Percentiles rank a stretch among this genome's conserved stretches.
These are phyloP conservation scores for Lachancea dasiensis DNA, from an alignment of 805 yeast genomes.

Conservation along the genomic window DNA sequence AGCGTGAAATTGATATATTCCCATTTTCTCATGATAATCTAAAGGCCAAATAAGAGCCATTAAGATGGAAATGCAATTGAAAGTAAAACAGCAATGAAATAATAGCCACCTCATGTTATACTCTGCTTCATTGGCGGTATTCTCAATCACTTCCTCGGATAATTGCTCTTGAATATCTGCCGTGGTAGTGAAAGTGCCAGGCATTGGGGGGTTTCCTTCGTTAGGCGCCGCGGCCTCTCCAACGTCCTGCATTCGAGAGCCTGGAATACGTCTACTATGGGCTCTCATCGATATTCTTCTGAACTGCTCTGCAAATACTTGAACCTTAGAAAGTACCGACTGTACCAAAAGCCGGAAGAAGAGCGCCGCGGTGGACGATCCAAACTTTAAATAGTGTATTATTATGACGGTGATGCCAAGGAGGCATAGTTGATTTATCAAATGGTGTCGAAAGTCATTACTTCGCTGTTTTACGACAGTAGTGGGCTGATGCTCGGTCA, in stretches of 20 bases:
- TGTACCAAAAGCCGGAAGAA: conserved; percentile 35
- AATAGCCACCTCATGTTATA: conserved; percentile 10
- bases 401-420: conserved; percentile 24
- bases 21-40: conserved; percentile 34
- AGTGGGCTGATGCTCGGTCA: no score
- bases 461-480: conserved; percentile 22
- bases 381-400: conserved; percentile 26
- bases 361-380: conserved; percentile 23
- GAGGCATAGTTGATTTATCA: conserved; percentile 16
- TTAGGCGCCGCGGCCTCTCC: background rate
- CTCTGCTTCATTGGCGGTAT: background rate
- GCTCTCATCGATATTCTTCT: conserved; percentile 11
- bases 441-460: conserved; percentile 21
- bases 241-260: background rate
- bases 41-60: conserved; percentile 24
- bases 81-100: conserved; percentile 24
- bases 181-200: background rate
- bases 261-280: conserved; percentile 2
- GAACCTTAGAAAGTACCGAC: conserved; percentile 37
- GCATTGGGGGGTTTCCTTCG: background rate
- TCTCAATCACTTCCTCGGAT: conserved; percentile 2
- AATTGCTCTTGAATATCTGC: background rate
- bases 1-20: conserved; percentile 18
- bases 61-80: conserved; percentile 20
- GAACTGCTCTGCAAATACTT: conserved; percentile 31